Evolutionary conservation across 352 stramenopile species (phyloP).

Genomic region (Aphanomyces euteiches): DNA sequence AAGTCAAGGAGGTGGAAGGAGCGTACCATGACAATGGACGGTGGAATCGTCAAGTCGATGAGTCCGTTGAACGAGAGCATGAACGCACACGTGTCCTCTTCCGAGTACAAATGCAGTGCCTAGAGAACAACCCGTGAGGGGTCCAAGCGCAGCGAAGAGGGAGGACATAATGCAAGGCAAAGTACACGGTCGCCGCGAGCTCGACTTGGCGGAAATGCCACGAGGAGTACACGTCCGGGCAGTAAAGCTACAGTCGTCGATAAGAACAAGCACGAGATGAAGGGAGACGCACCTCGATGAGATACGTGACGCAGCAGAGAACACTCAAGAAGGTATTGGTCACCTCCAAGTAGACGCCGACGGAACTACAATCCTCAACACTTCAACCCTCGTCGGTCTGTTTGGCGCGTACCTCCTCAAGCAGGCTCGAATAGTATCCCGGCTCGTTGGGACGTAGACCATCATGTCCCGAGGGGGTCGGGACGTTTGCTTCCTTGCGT

Average conservation of each 20-base stretch:
- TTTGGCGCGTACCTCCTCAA: constrained; percentile 3
- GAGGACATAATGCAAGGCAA: constrained; percentile 57
- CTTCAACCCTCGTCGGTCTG: no score
- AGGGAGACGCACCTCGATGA: constrained; percentile 42
- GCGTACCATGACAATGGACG: constrained; percentile 53
- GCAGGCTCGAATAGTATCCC: constrained; percentile 13
- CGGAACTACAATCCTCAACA: background rate
- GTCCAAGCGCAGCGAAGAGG: background rate
- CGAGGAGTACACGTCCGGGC: constrained; percentile 31
- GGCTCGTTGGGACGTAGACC: constrained; percentile 18
- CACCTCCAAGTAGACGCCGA: constrained; percentile 50
- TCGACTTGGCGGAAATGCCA: constrained; percentile 43
- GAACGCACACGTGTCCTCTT: constrained; percentile 41
- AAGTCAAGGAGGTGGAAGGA: background rate
- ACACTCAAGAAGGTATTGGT: constrained; percentile 58
- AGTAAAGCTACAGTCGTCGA: constrained; percentile 41
- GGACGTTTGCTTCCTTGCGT: background rate
- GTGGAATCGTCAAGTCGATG: constrained; percentile 69
- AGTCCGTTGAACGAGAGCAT: constrained; percentile 50
- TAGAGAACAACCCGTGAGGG: constrained; percentile 18
- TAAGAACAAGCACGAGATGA: background rate
- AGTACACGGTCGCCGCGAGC: constrained; percentile 48
- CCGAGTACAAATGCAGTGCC: constrained; percentile 51
- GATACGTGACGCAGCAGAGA: constrained; percentile 56
- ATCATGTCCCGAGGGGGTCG: background rate